Evolutionary conservation across 495 filamentous ascomycete genomes (phyloP).

Genomic region (Apiosordaria backusii): DNA sequence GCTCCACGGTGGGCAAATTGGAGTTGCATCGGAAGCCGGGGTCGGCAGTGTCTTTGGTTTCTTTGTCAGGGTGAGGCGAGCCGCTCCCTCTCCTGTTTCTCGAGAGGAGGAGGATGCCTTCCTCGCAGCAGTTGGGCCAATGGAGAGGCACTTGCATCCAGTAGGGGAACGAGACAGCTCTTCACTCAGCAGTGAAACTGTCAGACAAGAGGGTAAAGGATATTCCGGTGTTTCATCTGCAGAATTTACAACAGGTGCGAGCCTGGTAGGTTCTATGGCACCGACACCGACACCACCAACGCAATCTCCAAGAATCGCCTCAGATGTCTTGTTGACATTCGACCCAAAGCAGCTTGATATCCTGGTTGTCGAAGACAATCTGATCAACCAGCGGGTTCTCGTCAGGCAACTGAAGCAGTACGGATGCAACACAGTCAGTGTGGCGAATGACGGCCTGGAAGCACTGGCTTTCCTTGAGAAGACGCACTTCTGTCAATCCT

Average conservation of each 20-base stretch:
- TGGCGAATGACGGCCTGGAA: conserved; percentile 68
- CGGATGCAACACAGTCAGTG: conserved; percentile 53
- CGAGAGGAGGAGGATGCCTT: not conserved
- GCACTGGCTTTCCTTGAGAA: conserved; percentile 49
- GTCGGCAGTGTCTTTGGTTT: conserved; percentile 70
- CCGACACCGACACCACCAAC: not conserved
- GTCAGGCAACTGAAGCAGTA: conserved; percentile 56
- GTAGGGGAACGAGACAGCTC: not conserved
- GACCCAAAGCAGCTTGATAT: conserved; percentile 29
- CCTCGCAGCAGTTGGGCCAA: not conserved
- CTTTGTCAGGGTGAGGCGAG: conserved; percentile 55
- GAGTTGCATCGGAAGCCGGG: conserved; percentile 60
- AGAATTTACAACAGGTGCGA: not conserved
- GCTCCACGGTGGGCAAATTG: conserved; percentile 68
- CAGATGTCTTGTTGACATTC: not conserved
- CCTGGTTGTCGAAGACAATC: conserved; percentile 69
- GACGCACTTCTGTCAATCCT: conserved; percentile 21
- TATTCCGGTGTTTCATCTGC: not conserved
- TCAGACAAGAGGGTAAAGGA: not conserved
- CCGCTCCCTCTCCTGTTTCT: not conserved
- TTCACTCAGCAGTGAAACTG: not conserved
- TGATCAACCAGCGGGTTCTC: conserved; percentile 65
- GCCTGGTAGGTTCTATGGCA: not conserved
- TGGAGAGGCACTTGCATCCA: not conserved
- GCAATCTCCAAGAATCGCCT: conserved; percentile 6